These are phyloP conservation scores for Rutstroemia sydowiana DNA, from an alignment of 2,329 filamentous ascomycete genomes.

Conservation along the genomic window DNA sequence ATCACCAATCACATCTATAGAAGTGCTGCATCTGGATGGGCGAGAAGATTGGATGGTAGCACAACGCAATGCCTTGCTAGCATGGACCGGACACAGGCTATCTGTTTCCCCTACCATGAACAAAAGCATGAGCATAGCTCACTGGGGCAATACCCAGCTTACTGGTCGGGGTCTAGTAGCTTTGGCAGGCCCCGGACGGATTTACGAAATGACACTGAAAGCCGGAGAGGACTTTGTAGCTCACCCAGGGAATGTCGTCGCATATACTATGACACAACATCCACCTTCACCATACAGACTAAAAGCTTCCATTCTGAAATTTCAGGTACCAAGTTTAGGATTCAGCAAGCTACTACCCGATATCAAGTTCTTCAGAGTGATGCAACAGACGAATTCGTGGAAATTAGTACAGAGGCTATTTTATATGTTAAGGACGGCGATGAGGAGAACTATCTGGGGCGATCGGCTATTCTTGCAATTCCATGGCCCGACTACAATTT, in stretches of 20 bases:
- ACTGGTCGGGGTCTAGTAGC: constrained; percentile 84
- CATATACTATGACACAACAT: constrained; percentile 71
- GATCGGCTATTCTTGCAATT: constrained; percentile 90
- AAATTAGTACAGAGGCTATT: constrained; percentile 56
- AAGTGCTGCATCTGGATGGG: constrained; percentile 83
- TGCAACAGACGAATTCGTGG: constrained; percentile 68
- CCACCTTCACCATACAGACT: constrained; percentile 81
- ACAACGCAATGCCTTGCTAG: constrained; percentile 81
- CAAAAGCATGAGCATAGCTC: constrained; percentile 64
- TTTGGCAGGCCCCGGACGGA: constrained; percentile 76
- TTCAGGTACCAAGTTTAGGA: constrained; percentile 68
- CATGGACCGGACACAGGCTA: constrained; percentile 91
- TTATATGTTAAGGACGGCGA: constrained; percentile 66
- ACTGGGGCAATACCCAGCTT: constrained; percentile 87
- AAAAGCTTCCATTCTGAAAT: constrained; percentile 63
- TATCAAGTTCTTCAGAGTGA: constrained; percentile 63
- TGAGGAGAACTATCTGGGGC: constrained; percentile 82
- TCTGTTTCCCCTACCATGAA: constrained; percentile 69
- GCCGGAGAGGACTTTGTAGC: constrained; percentile 85
- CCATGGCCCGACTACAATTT: constrained; percentile 73
- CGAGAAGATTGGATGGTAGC: constrained; percentile 92
- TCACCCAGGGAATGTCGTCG: constrained; percentile 85
- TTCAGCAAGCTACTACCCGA: constrained; percentile 59
- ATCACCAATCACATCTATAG: constrained; percentile 78
- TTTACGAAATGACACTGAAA: constrained; percentile 76